Conservation (phyloP, 768 basidiomycete species). For the Candolleomyces efflorescens region DNA sequence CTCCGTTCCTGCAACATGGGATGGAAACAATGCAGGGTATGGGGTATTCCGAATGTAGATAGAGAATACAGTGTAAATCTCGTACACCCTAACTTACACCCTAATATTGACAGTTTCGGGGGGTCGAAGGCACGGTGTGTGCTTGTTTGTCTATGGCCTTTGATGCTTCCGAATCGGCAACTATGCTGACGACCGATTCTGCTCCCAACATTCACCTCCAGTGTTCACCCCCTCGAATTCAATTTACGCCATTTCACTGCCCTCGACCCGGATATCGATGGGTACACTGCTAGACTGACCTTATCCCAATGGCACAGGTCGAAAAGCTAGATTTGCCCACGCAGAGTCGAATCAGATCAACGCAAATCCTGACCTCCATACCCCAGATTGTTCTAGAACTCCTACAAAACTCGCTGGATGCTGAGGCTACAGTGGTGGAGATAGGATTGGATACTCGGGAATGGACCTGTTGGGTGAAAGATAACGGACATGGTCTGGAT, state of each 20-base stretch:
- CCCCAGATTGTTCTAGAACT: slow-evolving; percentile 81
- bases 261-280: not conserved
- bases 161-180: no score
- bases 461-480: slow-evolving; percentile 83
- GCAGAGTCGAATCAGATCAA: slow-evolving; percentile 70
- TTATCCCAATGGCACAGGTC: slow-evolving; percentile 18
- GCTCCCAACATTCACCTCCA: no score
- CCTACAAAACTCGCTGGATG: slow-evolving; percentile 87
- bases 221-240: no score
- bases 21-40: slow-evolving; percentile 66
- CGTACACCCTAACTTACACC: no score
- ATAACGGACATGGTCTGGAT: slow-evolving; percentile 78
- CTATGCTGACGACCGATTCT: no score
- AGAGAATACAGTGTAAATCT: no score
- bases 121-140: no score
- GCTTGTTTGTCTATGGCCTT: no score
- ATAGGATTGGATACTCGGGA: slow-evolving; percentile 69
- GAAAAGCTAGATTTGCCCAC: slow-evolving; percentile 57
- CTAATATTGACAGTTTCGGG: no score
- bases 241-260: not conserved
- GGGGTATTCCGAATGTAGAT: slow-evolving; percentile 93
- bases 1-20: slow-evolving; percentile 55
- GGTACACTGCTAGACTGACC: not conserved
- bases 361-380: slow-evolving; percentile 79
- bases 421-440: slow-evolving; percentile 63